These are phyloP conservation scores for Talaromyces sp. DNA, from an alignment of 2,329 filamentous ascomycete species.

Conservation along the genomic window DNA sequence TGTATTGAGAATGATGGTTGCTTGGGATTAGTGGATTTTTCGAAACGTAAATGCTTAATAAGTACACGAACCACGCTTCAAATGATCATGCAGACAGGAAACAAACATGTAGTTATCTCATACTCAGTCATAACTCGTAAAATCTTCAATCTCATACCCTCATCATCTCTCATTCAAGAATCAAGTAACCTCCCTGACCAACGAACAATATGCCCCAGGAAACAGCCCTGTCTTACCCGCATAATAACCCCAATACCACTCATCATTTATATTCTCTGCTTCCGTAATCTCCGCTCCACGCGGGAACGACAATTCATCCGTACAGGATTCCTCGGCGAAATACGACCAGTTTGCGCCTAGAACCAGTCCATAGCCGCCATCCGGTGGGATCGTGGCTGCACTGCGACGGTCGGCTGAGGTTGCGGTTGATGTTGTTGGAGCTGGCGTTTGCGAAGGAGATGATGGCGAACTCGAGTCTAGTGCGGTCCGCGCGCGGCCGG, in stretches of 20 bases:
- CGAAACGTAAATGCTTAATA: too few relatives aligned
- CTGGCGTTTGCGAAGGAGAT: background rate
- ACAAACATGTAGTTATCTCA: background rate
- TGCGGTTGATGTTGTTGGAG: background rate
- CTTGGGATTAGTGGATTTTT: background rate
- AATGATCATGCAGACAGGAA: background rate
- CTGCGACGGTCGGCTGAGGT: constrained; percentile 1
- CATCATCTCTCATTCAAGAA: background rate
- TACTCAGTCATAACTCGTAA: background rate
- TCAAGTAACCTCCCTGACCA: constrained; percentile 41
- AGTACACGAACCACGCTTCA: background rate
- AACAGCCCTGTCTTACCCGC: constrained; percentile 77
- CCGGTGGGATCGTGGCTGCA: constrained; percentile 59
- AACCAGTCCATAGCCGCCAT: constrained; percentile 66
- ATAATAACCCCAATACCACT: constrained; percentile 87
- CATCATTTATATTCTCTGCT: constrained; percentile 80
- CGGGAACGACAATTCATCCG: constrained; percentile 80
- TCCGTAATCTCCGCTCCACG: constrained; percentile 78
- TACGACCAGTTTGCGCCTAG: constrained; percentile 71
- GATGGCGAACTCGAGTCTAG: background rate
- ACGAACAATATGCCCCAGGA: constrained; percentile 69
- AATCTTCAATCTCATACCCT: background rate
- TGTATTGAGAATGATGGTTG: background rate
- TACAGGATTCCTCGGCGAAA: constrained; percentile 58
- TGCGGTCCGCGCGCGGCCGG: constrained; percentile 29